A percentile compares a stretch with the other conserved stretches of the same genome.
phyloP scores from a whole-genome alignment of 441 rosid genomes.

The Sinapis alba region DNA sequence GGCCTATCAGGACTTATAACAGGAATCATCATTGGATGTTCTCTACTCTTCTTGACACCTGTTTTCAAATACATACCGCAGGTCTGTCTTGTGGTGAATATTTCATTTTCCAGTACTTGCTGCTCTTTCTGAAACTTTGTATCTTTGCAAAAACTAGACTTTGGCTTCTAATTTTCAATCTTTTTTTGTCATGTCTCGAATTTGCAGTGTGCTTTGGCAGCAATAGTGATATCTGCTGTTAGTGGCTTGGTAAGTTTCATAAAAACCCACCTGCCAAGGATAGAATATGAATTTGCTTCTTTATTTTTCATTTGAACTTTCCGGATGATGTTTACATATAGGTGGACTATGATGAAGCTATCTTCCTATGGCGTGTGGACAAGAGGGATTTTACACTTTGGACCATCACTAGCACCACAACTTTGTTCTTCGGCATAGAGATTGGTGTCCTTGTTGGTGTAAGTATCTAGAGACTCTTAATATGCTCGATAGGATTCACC shows the following conservation, averaged over 20 bases:
- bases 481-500: conserved; percentile 1
- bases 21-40: conserved; percentile 84
- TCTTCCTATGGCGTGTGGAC: conserved; percentile 88
- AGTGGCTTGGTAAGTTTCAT: conserved; percentile 74
- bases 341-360: conserved; percentile 93
- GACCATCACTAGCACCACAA: conserved; percentile 72
- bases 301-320: not conserved
- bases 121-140: not conserved
- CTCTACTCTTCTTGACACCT: conserved; percentile 88
- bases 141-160: not conserved
- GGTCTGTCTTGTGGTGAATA: conserved; percentile 50
- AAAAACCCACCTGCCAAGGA: conserved; percentile 11
- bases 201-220: conserved; percentile 91
- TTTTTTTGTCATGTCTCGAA: conserved; percentile 21
- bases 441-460: conserved; percentile 97
- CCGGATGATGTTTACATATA: conserved; percentile 38
- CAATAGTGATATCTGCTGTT: conserved; percentile 89
- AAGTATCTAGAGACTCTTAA: conserved; percentile 36
- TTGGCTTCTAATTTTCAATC: conserved; percentile 35
- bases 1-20: conserved; percentile 85
- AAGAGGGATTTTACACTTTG: conserved; percentile 96
- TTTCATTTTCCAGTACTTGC: conserved; percentile 10
- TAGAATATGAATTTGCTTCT: not conserved
- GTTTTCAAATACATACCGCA: conserved; percentile 86
- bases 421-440: conserved; percentile 92